Base-by-base conservation (phyloP, 495 filamentous ascomycete genomes). In the Trichocladium antarcticum region DNA sequence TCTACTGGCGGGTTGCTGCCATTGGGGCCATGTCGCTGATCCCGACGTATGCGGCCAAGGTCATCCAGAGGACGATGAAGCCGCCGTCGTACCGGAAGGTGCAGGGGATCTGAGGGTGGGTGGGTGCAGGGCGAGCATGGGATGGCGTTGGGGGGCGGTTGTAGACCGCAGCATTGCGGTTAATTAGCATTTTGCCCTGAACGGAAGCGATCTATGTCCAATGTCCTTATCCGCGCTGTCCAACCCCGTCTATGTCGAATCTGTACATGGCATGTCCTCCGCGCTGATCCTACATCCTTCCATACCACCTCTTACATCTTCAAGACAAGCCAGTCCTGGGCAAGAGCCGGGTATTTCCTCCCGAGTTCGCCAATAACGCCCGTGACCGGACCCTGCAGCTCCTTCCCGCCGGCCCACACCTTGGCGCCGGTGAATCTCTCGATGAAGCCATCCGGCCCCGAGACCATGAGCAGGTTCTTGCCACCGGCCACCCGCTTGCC, bases 51-150 rank as follows among this genome's bases (percentile, higher is more conserved):
- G 80, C 76, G 45, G 85, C 76, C 4, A 99, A 96, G 72, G 58
- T 87, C 50, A 79, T 95, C 45, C 73, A 84, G 63, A 77, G 88
- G 59, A 85, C 78, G 45, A 81, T 93, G 73, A 87, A 80, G 59
- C 93, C 92, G 44, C 87, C 89, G n/a, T 92, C 83, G 62, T 96
- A 93, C 71, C 74, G 92, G 51, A 99, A 99, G 71, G 90, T 99
- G 15, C 84, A 85, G 65, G 88, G 69, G n/a, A 68, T 66, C 45
- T 72, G 47, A 64, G 15, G 16, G 34, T 2, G 16, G n/a, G 28
- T 27, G 3, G 21, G 10, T 21, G 3, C 14, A 43, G 27, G 17
- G 41, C 11, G 19, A 22, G 37, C 39, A 40, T 57, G 14, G 49
- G 36, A 39, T 40, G 50, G 49, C 38, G 38, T 50, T 61, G 46